A percentile compares a stretch with the other conserved stretches of the same genome.
phyloP scores from a whole-genome alignment of 768 basidiomycete species.

The Tulasnella calospora region DNA sequence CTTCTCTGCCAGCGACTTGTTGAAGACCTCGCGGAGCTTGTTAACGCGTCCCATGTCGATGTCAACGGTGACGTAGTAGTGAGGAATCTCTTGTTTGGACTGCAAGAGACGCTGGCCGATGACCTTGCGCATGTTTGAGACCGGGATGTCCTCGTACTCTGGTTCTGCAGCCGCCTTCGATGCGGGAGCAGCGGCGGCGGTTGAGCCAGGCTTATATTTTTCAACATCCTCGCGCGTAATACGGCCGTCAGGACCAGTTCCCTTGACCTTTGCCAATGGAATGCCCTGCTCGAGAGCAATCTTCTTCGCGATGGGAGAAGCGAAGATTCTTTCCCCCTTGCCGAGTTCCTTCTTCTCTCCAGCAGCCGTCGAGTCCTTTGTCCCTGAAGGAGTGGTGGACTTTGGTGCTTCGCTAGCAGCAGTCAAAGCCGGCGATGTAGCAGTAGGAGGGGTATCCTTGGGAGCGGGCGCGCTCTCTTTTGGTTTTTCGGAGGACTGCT shows the following conservation, averaged over 20 bases:
- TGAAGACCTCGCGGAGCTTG: slow-evolving; percentile 94
- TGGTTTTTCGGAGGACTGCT: slow-evolving; percentile 33
- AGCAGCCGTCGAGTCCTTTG: slow-evolving; percentile 35
- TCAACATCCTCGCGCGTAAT: slow-evolving; percentile 95
- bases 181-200: slow-evolving; percentile 45
- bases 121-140: slow-evolving; percentile 89
- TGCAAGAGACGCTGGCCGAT: slow-evolving; percentile 88
- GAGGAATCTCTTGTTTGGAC: slow-evolving; percentile 91
- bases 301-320: slow-evolving; percentile 93
- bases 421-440: slow-evolving; percentile 30
- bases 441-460: slow-evolving; percentile 22
- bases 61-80: slow-evolving; percentile 94
- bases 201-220: slow-evolving; percentile 61
- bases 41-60: slow-evolving; percentile 94
- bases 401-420: slow-evolving; percentile 38
- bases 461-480: slow-evolving; percentile 33
- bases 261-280: slow-evolving; percentile 83
- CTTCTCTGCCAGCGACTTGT: slow-evolving; percentile 77
- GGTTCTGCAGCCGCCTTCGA: slow-evolving; percentile 42
- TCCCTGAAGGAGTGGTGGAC: slow-evolving; percentile 33
- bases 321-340: slow-evolving; percentile 81
- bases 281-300: slow-evolving; percentile 92
- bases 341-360: slow-evolving; percentile 45
- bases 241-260: slow-evolving; percentile 88
- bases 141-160: slow-evolving; percentile 84